A percentile compares a stretch with the other conserved stretches of the same genome.
phyloP scores from a whole-genome alignment of 2,329 filamentous ascomycete genomes.

The Beauveria asiatica region DNA sequence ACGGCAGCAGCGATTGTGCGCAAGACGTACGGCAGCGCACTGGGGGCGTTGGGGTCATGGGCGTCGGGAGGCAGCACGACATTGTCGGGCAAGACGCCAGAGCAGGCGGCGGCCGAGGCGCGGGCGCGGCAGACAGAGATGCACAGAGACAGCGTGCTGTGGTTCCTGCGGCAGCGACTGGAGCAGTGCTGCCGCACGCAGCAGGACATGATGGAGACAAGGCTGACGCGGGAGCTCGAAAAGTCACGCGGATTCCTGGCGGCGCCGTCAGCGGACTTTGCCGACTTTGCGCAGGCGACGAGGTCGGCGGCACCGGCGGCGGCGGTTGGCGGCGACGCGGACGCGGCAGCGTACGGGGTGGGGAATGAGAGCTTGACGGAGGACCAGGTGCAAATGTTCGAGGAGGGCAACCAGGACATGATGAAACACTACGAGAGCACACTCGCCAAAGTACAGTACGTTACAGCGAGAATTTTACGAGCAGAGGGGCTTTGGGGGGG shows the following conservation, averaged over 20 bases:
- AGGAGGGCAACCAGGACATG: constrained; percentile 87
- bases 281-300: constrained; percentile 21
- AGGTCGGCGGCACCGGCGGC: constrained; percentile 9
- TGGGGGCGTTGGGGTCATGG: constrained; percentile 59
- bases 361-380: constrained; percentile 53
- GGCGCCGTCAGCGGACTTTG: constrained; percentile 25
- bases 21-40: constrained; percentile 57
- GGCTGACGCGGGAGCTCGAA: constrained; percentile 76
- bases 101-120: constrained; percentile 67
- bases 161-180: constrained; percentile 67
- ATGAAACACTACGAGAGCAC: constrained; percentile 88
- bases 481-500: background rate
- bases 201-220: constrained; percentile 85
- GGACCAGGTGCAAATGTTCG: constrained; percentile 89
- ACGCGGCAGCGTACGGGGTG: constrained; percentile 12
- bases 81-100: constrained; percentile 39
- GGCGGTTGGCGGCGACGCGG: background rate
- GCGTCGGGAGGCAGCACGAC: constrained; percentile 47
- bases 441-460: constrained; percentile 88
- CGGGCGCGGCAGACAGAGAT: constrained; percentile 55
- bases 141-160: constrained; percentile 75
- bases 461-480: constrained; percentile 16
- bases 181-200: constrained; percentile 72
- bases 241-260: constrained; percentile 73
- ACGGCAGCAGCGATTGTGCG: constrained; percentile 62